A percentile compares a stretch with the other conserved stretches of the same genome.
phyloP scores from a whole-genome alignment of 352 stramenopile species.

The Phytophthora syringae region DNA sequence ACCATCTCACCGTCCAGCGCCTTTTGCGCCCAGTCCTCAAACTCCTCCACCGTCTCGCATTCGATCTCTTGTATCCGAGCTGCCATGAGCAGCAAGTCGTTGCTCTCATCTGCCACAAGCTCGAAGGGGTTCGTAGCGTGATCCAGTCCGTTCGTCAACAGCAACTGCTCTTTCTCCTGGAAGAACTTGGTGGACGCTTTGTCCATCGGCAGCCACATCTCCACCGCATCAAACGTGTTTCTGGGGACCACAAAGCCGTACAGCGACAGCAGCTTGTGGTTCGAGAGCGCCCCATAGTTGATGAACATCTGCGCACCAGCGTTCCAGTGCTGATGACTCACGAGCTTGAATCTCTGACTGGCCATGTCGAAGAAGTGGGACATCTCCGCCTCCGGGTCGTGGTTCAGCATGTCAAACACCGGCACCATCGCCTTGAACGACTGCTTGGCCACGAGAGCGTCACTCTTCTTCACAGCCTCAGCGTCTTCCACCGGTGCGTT shows the following conservation, averaged over 20 bases:
- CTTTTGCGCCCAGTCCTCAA: constrained; percentile 43
- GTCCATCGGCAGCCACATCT: constrained; percentile 80
- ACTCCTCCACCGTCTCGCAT: constrained; percentile 46
- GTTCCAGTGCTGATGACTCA: constrained; percentile 77
- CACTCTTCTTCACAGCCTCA: constrained; percentile 1
- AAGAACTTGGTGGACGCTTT: constrained; percentile 48
- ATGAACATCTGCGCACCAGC: constrained; percentile 81
- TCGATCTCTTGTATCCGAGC: constrained; percentile 75
- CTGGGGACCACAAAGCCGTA: constrained; percentile 80
- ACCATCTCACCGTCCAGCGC: constrained; percentile 67
- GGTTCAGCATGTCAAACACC: constrained; percentile 90
- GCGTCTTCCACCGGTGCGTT: constrained; percentile 15
- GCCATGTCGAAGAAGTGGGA: constrained; percentile 68
- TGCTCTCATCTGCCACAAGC: constrained; percentile 61
- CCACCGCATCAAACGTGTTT: constrained; percentile 76
- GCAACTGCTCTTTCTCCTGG: constrained; percentile 50
- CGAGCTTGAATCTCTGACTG: constrained; percentile 61
- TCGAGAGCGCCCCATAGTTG: constrained; percentile 83
- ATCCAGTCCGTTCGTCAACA: constrained; percentile 62
- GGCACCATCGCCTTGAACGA: constrained; percentile 83
- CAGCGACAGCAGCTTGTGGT: constrained; percentile 82
- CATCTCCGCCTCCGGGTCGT: constrained; percentile 79
- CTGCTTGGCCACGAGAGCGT: constrained; percentile 24
- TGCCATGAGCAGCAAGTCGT: constrained; percentile 70
- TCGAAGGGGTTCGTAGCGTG: constrained; percentile 70